Conservation (phyloP, 345 rosid genomes). For the Gossypium mustelinum region DNA sequence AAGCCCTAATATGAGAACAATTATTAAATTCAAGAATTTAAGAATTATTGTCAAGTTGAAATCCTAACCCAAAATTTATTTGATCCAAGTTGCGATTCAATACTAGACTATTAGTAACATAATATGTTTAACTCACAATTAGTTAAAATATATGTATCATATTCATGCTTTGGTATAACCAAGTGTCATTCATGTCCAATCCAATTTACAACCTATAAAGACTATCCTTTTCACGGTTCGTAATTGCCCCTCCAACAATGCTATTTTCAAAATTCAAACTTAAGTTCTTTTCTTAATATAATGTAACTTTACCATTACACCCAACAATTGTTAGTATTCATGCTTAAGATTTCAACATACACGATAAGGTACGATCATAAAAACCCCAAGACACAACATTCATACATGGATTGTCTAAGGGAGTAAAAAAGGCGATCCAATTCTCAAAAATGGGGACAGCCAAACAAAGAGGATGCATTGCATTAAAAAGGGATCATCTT, state of each 20-base stretch:
- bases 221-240: too few relatives aligned
- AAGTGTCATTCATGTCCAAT: too few relatives aligned
- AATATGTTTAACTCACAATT: background rate
- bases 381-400: background rate
- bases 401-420: background rate
- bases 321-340: background rate
- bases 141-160: background rate
- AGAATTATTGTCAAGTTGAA: too few relatives aligned
- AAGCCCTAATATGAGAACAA: too few relatives aligned
- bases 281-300: too few relatives aligned
- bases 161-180: background rate
- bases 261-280: too few relatives aligned
- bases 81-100: too few relatives aligned
- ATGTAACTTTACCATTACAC: too few relatives aligned
- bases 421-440: background rate
- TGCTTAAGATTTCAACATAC: background rate
- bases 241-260: too few relatives aligned
- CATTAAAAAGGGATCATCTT: background rate
- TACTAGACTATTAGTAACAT: background rate
- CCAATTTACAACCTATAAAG: too few relatives aligned
- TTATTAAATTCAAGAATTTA: too few relatives aligned
- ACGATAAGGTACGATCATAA: background rate
- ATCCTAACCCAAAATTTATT: too few relatives aligned
- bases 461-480: constrained; percentile 1
- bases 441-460: background rate